phyloP scores from a whole-genome alignment of 129 eudicot species.

The Glebionis coronaria region DNA sequence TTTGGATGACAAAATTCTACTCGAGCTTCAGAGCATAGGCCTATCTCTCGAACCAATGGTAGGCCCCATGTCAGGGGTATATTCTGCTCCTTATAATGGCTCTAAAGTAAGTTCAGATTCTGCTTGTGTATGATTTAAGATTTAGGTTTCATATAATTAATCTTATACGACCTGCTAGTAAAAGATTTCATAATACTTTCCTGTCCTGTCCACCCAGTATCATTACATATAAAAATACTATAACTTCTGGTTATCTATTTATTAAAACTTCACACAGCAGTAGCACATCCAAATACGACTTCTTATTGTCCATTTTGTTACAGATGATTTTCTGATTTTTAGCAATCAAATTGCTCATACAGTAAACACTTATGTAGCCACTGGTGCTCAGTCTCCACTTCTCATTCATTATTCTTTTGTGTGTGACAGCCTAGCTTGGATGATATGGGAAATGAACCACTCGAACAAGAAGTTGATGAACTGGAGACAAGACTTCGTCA shows the following conservation, averaged over 20 bases:
- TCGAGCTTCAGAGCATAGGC: slow-evolving; percentile 77
- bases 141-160: neutral
- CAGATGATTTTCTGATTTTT: too few species aligned
- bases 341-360: too few species aligned
- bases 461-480: slow-evolving; percentile 49
- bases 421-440: slow-evolving; percentile 69
- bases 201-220: too few species aligned
- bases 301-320: too few species aligned
- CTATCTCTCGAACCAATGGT: slow-evolving; percentile 69
- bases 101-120: neutral
- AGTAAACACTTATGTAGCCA: neutral
- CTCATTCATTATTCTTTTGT: slow-evolving; percentile 12
- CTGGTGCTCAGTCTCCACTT: slow-evolving; percentile 10
- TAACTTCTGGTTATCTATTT: neutral
- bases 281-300: too few species aligned
- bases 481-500: slow-evolving; percentile 49
- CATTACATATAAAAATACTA: too few species aligned
- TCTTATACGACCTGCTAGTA: too few species aligned
- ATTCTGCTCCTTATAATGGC: neutral
- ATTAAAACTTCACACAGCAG: neutral
- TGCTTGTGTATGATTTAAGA: neutral
- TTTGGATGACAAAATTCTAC: slow-evolving; percentile 53
- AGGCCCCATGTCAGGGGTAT: slow-evolving; percentile 23
- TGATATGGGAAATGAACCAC: slow-evolving; percentile 54
- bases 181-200: too few species aligned